phyloP scores from a whole-genome alignment of 768 basidiomycete genomes.

The Phallus indusiatus region DNA sequence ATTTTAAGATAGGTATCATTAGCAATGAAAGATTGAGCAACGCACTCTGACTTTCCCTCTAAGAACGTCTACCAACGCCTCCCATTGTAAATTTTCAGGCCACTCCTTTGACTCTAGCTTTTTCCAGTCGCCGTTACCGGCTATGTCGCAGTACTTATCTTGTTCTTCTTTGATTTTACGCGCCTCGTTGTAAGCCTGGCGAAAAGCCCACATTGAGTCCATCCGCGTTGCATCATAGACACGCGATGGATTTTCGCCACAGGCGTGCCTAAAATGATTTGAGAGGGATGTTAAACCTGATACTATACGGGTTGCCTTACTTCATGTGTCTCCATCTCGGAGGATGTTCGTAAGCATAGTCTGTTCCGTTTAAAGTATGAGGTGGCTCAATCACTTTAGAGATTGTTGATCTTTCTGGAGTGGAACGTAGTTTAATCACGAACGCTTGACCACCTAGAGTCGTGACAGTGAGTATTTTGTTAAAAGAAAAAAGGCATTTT shows the following conservation, averaged over 20 bases:
- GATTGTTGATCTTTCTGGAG: conserved; percentile 60
- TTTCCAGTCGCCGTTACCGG: conserved; percentile 27
- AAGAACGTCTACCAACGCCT: conserved; percentile 72
- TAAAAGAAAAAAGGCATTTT: conserved; percentile 14
- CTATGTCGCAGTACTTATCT: conserved; percentile 61
- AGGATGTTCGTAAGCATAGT: conserved; percentile 28
- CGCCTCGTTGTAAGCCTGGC: conserved; percentile 73
- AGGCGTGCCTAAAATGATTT: conserved; percentile 40
- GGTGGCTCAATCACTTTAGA: conserved; percentile 86
- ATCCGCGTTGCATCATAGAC: conserved; percentile 38
- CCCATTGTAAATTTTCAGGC: conserved; percentile 66
- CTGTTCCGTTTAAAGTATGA: conserved; percentile 43
- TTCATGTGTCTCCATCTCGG: conserved; percentile 77
- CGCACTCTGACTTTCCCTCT: conserved; percentile 76
- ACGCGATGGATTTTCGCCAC: conserved; percentile 29
- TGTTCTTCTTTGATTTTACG: conserved; percentile 57
- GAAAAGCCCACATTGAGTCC: conserved; percentile 71
- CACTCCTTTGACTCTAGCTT: conserved; percentile 34
- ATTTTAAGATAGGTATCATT: conserved; percentile 24
- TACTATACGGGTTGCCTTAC: conserved; percentile 27
- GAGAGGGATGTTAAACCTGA: conserved; percentile 10
- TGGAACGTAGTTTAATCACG: conserved; percentile 75
- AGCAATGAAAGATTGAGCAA: not conserved
- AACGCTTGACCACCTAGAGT: conserved; percentile 76
- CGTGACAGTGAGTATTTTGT: conserved; percentile 3